A percentile compares a stretch with the other conserved stretches of the same genome.
These are phyloP conservation scores for Craterostigma plantagineum DNA, from an alignment of 257 asterid genomes.

Conservation along the genomic window DNA sequence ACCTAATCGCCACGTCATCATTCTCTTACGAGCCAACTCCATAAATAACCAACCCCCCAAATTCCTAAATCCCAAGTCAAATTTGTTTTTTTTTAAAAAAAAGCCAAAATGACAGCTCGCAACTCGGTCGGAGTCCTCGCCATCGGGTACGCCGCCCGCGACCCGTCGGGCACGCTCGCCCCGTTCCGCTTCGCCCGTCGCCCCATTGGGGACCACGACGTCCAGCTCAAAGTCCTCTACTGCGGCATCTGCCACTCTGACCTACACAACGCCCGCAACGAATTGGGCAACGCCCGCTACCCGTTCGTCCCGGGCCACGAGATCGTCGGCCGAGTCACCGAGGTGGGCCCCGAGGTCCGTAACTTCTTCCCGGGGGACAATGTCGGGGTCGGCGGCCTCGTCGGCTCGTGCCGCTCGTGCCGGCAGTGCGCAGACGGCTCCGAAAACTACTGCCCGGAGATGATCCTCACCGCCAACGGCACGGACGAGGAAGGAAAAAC, in stretches of 20 bases:
- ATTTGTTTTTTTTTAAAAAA: no score
- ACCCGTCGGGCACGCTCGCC: slow-evolving; percentile 18
- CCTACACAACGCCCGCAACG: slow-evolving; percentile 16
- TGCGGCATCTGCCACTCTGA: slow-evolving; percentile 37
- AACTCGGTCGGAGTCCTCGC: slow-evolving; percentile 3
- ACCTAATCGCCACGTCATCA: no score
- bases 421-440: slow-evolving; percentile 11
- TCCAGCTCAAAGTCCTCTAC: slow-evolving; percentile 15
- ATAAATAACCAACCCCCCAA: no score
- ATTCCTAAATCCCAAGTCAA: no score
- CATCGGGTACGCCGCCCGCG: slow-evolving; percentile 22
- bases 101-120: no score
- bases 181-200: slow-evolving; percentile 15
- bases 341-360: slow-evolving; percentile 17
- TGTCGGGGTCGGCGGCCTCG: slow-evolving; percentile 25
- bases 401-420: slow-evolving; percentile 23
- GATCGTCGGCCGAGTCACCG: slow-evolving; percentile 20
- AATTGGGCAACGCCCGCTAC: slow-evolving; percentile 16
- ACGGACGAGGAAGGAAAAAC: slow-evolving; percentile 12
- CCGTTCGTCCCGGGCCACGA: slow-evolving; percentile 32
- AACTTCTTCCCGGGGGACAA: slow-evolving; percentile 18
- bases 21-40: no score
- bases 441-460: slow-evolving; percentile 18
- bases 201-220: slow-evolving; percentile 13
- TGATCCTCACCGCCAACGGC: slow-evolving; percentile 11